Base-by-base conservation (phyloP, 1,139 yeast genomes). In the Lodderomyces oxycetoniae region DNA sequence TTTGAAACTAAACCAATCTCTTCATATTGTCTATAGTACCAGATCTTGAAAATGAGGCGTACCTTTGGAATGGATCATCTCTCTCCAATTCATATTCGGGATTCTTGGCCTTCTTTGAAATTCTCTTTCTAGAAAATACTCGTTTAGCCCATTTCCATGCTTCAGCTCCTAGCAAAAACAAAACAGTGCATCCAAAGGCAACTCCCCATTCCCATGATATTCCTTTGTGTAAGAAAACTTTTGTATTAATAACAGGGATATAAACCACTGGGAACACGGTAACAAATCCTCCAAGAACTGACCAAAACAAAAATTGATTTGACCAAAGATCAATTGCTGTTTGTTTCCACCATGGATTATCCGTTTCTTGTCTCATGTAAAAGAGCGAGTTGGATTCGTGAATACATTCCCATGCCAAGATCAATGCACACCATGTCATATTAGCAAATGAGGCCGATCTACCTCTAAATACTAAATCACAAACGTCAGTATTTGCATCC, bases 331-430 rank as follows among this genome's bases (percentile, higher is more conserved):
- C 91, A 40, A 57, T 64, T 37, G 77, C 73, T 21, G 65, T 56
- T 44, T 64, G 69, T 52, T 74, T 79, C 45, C 75, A 77, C 64
- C 74, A 74, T 13, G 80, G 74, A 23, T 70, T 66, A 34, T 73
- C 77, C 4, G 81, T 62, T 29, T 78, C 86, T 27, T 84, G 86
- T 44, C 80, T 73, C 88, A 84, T 81, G 35, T 67, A 62, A 58
- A 87, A 85, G 44, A 87, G 67, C 1, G 95, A 85, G 46, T 80
- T 69, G 40, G 79, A 66, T 57, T 82, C 68, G 53, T 86, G 93
- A 39, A 86, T 71, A 50, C 89, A 88, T 59, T 87, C 95, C 95
- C 95, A 87, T 2, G 95, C 95, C 38, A 86, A 66, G 19, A 88
- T 59, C 42, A 88, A 71, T 3, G 94, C 83, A 62, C 93, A 77